Percentiles rank a stretch among this genome's conserved stretches.
Conservation (phyloP, 306 rosid genomes). For the Crotalaria pallida region DNA sequence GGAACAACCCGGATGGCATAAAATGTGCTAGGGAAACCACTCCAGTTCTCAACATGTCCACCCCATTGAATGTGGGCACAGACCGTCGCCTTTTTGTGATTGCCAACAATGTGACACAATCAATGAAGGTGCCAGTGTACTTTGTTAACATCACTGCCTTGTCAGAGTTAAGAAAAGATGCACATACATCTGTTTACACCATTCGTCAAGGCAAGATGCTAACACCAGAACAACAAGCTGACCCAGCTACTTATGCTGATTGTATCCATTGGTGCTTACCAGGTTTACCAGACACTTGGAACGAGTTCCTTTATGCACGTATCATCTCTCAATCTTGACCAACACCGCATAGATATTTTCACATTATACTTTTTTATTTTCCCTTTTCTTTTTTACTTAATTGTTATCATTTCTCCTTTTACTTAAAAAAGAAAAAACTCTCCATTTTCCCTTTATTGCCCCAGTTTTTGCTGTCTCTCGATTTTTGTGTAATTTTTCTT, state of each 20-base stretch:
- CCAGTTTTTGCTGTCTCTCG: slow-evolving; percentile 21
- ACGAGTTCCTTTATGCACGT: slow-evolving; percentile 73
- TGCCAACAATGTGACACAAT: slow-evolving; percentile 46
- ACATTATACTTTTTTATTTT: background rate
- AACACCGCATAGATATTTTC: background rate
- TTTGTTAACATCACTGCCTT: slow-evolving; percentile 75
- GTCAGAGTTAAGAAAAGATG: slow-evolving; percentile 82
- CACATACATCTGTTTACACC: slow-evolving; percentile 87
- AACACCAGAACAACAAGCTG: slow-evolving; percentile 81
- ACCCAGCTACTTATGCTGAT: slow-evolving; percentile 82
- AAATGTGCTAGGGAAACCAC: slow-evolving; percentile 88
- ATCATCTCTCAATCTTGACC: slow-evolving; percentile 80
- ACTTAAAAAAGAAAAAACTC: background rate
- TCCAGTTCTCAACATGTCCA: slow-evolving; percentile 55
- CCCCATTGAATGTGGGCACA: slow-evolving; percentile 79
- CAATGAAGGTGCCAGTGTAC: slow-evolving; percentile 69
- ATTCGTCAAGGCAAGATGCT: slow-evolving; percentile 92
- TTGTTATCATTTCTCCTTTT: slow-evolving; percentile 26
- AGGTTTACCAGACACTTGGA: slow-evolving; percentile 95
- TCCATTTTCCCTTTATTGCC: slow-evolving; percentile 7
- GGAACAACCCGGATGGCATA: slow-evolving; percentile 92
- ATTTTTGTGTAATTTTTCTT: slow-evolving; percentile 30
- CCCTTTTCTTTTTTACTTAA: background rate
- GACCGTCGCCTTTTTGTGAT: slow-evolving; percentile 67
- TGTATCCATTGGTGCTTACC: slow-evolving; percentile 99